A percentile compares a stretch with the other conserved stretches of the same genome.
Conservation (phyloP, 306 rosid genomes). For the Sphenostylis stenocarpa region DNA sequence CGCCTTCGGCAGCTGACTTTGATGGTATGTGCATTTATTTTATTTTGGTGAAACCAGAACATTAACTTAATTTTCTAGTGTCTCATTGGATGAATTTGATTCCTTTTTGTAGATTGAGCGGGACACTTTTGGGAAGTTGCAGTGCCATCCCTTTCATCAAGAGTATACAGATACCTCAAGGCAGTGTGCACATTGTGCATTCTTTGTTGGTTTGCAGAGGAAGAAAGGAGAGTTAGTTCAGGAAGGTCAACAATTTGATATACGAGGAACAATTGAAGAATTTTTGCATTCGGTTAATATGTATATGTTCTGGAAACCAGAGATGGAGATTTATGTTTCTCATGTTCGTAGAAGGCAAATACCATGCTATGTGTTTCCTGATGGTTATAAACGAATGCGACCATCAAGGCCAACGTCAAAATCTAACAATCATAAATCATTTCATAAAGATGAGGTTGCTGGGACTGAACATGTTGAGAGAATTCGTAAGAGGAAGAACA, state of each 20-base stretch:
- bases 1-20: conserved; percentile 82
- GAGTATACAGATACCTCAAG: conserved; percentile 47
- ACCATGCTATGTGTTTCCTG: conserved; percentile 49
- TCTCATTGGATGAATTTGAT: not conserved
- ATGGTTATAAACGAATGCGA: conserved; percentile 44
- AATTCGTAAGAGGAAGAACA: conserved; percentile 46
- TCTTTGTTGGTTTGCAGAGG: conserved; percentile 62
- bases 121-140: conserved; percentile 59
- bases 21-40: conserved; percentile 33
- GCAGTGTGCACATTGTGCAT: conserved; percentile 52
- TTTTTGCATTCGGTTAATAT: conserved; percentile 51
- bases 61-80: not conserved
- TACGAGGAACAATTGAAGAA: conserved; percentile 53
- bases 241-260: conserved; percentile 64
- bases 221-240: conserved; percentile 54
- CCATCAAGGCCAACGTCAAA: conserved; percentile 33
- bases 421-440: conserved; percentile 22
- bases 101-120: conserved; percentile 46
- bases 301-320: conserved; percentile 57
- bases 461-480: conserved; percentile 30
- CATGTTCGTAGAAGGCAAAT: conserved; percentile 55
- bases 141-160: conserved; percentile 53
- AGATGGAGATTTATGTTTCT: conserved; percentile 57
- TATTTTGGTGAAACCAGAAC: not conserved
- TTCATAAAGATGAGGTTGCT: conserved; percentile 27